Base-by-base conservation (phyloP, 1,284 basidiomycete species). In the Bondarzewia mesenterica region DNA sequence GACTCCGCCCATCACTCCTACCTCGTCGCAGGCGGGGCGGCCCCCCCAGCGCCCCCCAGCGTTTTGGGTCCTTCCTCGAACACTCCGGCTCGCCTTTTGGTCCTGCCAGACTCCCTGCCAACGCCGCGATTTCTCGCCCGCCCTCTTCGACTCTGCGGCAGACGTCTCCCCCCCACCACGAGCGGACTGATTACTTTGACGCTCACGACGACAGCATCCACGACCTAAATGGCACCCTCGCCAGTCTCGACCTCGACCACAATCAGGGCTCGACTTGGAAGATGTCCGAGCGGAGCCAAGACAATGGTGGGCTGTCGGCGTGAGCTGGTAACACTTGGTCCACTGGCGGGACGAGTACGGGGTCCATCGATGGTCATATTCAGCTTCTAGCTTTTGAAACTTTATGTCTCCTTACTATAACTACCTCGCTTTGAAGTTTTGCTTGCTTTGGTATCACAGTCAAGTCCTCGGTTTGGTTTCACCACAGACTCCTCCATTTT, bases 191-290 rank as follows among this genome's bases (percentile, higher is more conserved):
- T 8, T 55, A 42, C 42, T 55, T 55, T 36, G 49, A 52, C 29
- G 41, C 42, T 18, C 52, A 69, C 44, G 76, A 78, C 23, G 79
- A 82, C 52, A 42, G 60, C 23, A 73, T 89, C 55, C 76, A 78
- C 35, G 85, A 88, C 63, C 63, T 89, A 42, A 88, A 85, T 56
- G 81, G 82, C 18, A 86, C 80, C n/a, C 70, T 89, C 26, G 81
- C 84, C 22, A 85, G 80, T 57, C 74, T 89, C 21, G 74, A 85
- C 54, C 64, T 88, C 49, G 82, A 82, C 57, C 48, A 46, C 53
- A 45, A 53, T 50, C 42, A 51, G 52, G 40, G 51, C 42, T 54
- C 59, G 38, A 53, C 56, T 14, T 62, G 55, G 47, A 41, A 22
- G 49, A 41, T 44, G 38, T 18, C 26, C 22, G 16, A 18, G 44